Percentiles rank a stretch among this genome's conserved stretches.
phyloP scores from a whole-genome alignment of 2,329 filamentous ascomycete genomes.

The Coniochaeta pulveracea region DNA sequence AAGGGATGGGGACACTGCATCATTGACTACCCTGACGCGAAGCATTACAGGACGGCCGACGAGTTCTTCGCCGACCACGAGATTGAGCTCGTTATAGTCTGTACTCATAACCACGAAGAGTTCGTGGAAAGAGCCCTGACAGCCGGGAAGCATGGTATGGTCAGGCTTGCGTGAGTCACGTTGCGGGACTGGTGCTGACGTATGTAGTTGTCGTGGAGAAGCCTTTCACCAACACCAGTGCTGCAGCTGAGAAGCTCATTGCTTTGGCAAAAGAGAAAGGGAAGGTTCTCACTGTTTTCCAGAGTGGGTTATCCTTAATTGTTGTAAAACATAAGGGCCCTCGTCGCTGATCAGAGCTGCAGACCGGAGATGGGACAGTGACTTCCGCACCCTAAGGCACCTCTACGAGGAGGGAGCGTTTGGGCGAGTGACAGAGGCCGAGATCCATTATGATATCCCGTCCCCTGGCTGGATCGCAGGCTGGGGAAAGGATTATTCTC shows the following conservation, averaged over 20 bases:
- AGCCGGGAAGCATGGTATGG: conserved; percentile 42
- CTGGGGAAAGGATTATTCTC: conserved; percentile 20
- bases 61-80: conserved; percentile 45
- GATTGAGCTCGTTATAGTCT: conserved; percentile 52
- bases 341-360: conserved; percentile 9
- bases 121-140: conserved; percentile 44
- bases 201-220: conserved; percentile 56
- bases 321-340: background rate
- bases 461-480: conserved; percentile 24
- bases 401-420: conserved; percentile 40
- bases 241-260: conserved; percentile 44
- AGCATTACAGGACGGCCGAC: conserved; percentile 45
- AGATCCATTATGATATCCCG: conserved; percentile 53
- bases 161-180: too few relatives aligned
- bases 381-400: conserved; percentile 49
- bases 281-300: conserved; percentile 38
- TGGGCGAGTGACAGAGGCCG: conserved; percentile 52
- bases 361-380: conserved; percentile 39
- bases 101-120: conserved; percentile 44
- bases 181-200: too few relatives aligned
- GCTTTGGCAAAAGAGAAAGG: conserved; percentile 31
- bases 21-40: conserved; percentile 33
- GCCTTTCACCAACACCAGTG: conserved; percentile 48
- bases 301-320: conserved; percentile 28
- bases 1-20: conserved; percentile 29